Conservation (phyloP, 169 alveolate genomes). For the Plasmodium blacklocki region DNA sequence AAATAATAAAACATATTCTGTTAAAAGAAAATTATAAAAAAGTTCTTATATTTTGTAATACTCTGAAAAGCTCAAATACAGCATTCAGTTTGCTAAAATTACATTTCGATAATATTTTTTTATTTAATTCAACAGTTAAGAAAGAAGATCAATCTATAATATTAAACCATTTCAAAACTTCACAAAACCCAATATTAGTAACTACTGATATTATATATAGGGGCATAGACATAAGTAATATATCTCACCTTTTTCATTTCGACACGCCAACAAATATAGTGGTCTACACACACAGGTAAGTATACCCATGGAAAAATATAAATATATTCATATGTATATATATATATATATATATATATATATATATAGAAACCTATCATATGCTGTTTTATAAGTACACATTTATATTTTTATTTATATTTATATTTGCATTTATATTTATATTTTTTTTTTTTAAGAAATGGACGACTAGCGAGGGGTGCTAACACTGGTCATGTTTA, state of each 20-base stretch:
- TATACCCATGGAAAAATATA: background rate
- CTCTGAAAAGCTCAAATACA: constrained; percentile 39
- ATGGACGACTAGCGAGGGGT: constrained; percentile 69
- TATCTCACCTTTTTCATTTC: constrained; percentile 93
- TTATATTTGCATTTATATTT: background rate
- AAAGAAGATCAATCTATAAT: constrained; percentile 71
- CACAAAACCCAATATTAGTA: constrained; percentile 91
- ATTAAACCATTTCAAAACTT: constrained; percentile 89
- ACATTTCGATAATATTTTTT: constrained; percentile 49
- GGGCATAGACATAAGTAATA: constrained; percentile 95
- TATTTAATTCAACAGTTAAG: constrained; percentile 54
- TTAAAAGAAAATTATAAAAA: constrained; percentile 42
- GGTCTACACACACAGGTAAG: constrained; percentile 88
- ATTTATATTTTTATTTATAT: background rate
- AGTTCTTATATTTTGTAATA: constrained; percentile 62
- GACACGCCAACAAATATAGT: constrained; percentile 92
- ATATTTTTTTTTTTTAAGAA: constrained; percentile 13
- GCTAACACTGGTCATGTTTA: constrained; percentile 66
- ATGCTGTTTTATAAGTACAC: background rate
- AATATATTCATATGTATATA: background rate
- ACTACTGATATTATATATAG: constrained; percentile 96
- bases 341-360: background rate
- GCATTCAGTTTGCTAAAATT: constrained; percentile 49
- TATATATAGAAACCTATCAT: background rate
- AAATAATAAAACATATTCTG: constrained; percentile 41